Evolutionary conservation across 768 basidiomycete genomes (phyloP), one percentile per base, ranked within the genome.

Genomic region (Kwoniella dejecticola): DNA sequence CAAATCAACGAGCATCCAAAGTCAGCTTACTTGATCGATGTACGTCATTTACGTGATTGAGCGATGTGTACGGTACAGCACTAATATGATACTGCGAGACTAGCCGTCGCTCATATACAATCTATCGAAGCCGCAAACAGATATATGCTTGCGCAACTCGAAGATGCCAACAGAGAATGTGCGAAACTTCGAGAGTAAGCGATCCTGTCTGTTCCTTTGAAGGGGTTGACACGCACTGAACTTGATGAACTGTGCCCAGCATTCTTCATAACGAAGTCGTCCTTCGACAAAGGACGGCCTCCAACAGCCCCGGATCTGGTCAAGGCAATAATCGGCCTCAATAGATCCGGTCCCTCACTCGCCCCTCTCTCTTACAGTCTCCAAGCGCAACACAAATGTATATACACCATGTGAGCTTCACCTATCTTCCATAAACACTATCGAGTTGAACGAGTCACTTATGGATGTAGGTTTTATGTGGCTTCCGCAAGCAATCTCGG

Each of bases 1-100:
- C 88, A 47, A 92, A 91, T 82, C 90, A 93, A 84, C 90, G 92
- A 83, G 87, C 89, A 10, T 90, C 88, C 84, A 95, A 95, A 82
- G 89, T 91, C 54, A 89, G 87, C 64, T 82, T 94, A 58, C 84
- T 95, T 69, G 92, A 94, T 73, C 86, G 91, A 74, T 87, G 88
- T 91, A 72, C 62, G 85, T 74, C 65, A 44, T 70, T 31, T 40
- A 44, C 42, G 17, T 23, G 23, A 21, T 12, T 24, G 23, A 5
- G 21, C 19, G 13, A 6, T 47, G n/a, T n/a, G 26, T 10, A 6
- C 12, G 6, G 11, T 42, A n/a, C 19, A 42, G 19, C 5, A 6
- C 19, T 13, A n/a, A 12, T 42, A 42, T 13, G 6, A 5, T 5
- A 6, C 19, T 36, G 50, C 63, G 7, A 11, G 6, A 13, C 11